These are phyloP conservation scores for Termitomyces bulborhizus DNA, from an alignment of 768 basidiomycete species.

Conservation along the genomic window DNA sequence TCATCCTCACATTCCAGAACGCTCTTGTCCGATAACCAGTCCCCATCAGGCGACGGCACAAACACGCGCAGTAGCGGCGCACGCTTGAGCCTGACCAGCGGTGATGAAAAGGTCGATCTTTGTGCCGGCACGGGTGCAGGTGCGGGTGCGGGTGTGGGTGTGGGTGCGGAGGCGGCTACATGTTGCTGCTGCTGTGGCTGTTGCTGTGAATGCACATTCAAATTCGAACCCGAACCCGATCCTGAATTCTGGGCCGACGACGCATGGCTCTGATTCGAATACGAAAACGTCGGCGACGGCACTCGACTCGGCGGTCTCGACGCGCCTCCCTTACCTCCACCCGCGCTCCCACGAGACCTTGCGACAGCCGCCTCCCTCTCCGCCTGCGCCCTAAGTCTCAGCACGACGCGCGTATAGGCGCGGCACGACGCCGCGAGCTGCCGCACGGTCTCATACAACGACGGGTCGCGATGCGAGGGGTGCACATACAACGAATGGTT, in stretches of 20 bases:
- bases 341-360: slow-evolving; percentile 11
- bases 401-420: slow-evolving; percentile 73
- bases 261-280: slow-evolving; percentile 29
- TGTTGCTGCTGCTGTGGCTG: slow-evolving; percentile 1
- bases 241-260: slow-evolving; percentile 1
- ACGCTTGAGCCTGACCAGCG: slow-evolving; percentile 62
- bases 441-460: slow-evolving; percentile 36
- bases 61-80: slow-evolving; percentile 78
- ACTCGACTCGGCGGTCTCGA: slow-evolving; percentile 56
- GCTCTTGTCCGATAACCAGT: slow-evolving; percentile 80
- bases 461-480: slow-evolving; percentile 34
- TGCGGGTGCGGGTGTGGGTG: background rate
- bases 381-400: slow-evolving; percentile 73
- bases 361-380: slow-evolving; percentile 44
- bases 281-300: slow-evolving; percentile 56
- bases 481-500: slow-evolving; percentile 44
- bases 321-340: slow-evolving; percentile 16
- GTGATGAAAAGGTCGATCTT: slow-evolving; percentile 50
- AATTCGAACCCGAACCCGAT: background rate
- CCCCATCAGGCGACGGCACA: slow-evolving; percentile 80
- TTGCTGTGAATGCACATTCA: background rate
- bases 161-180: background rate
- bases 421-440: slow-evolving; percentile 57
- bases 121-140: background rate
- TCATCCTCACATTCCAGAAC: slow-evolving; percentile 81